These are phyloP conservation scores for Gracilaria caudata DNA, from an alignment of 23 red algal genomes.

Conservation along the genomic window DNA sequence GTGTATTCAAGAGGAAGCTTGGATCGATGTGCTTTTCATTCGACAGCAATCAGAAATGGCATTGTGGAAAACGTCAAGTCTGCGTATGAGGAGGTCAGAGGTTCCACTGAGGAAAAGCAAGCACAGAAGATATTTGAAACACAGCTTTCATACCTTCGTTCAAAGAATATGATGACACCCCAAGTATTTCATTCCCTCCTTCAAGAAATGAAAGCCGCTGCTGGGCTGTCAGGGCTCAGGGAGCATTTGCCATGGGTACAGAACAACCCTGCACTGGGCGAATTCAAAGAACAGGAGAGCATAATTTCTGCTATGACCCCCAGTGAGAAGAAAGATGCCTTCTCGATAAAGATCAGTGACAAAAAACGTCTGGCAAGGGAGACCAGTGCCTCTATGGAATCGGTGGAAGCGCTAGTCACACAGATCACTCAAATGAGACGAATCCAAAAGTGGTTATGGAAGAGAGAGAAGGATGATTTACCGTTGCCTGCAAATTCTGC, in stretches of 20 bases:
- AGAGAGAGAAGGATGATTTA: constrained; percentile 23
- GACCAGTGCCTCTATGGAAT: not conserved
- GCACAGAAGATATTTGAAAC: constrained; percentile 37
- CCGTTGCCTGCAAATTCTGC: constrained; percentile 9
- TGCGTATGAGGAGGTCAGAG: constrained; percentile 28
- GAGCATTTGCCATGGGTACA: constrained; percentile 74
- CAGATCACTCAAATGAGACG: constrained; percentile 43
- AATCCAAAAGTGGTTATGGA: constrained; percentile 72
- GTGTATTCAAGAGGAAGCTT: not conserved
- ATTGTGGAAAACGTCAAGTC: constrained; percentile 40
- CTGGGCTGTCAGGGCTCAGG: constrained; percentile 48
- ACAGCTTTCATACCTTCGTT: constrained; percentile 48
- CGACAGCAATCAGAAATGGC: not conserved
- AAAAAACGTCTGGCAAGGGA: constrained; percentile 48
- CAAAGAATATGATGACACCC: constrained; percentile 31
- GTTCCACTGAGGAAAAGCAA: constrained; percentile 27
- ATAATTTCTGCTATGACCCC: constrained; percentile 56
- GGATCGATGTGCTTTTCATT: not conserved
- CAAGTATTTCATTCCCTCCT: constrained; percentile 59
- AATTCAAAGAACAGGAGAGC: constrained; percentile 62
- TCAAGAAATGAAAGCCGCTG: constrained; percentile 58
- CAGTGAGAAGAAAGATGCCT: constrained; percentile 30
- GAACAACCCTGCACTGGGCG: constrained; percentile 64
- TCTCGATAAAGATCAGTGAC: constrained; percentile 33
- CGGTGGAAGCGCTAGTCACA: constrained; percentile 40